Evolutionary conservation across 139 green algal species (phyloP), one percentile per base, ranked within the genome.

Genomic region (Deuterostichococcus epilithicus): DNA sequence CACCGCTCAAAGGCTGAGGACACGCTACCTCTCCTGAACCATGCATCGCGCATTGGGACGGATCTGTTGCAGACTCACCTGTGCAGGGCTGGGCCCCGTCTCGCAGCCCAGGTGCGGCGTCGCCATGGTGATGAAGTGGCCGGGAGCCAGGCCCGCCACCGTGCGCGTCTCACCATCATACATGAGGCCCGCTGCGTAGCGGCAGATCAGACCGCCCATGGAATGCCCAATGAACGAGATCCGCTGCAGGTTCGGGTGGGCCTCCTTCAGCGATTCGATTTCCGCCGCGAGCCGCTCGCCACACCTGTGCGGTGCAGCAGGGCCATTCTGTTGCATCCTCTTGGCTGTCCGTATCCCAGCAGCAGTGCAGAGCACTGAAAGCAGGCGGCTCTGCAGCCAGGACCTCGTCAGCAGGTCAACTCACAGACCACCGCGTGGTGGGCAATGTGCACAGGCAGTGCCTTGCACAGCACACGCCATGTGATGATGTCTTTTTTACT

Each of bases 31-130:
- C n/a, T n/a, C n/a, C n/a, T n/a, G n/a, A n/a, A n/a, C n/a, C n/a
- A n/a, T n/a, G n/a, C n/a, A n/a, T n/a, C n/a, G n/a, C n/a, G n/a
- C n/a, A n/a, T n/a, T n/a, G n/a, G n/a, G n/a, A n/a, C n/a, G n/a
- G n/a, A n/a, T n/a, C n/a, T n/a, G n/a, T 30, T 32, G 44, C 37
- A 75, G 52, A 6, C n/a, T 25, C 37, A 94, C 87, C 86, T 95
- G 88, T 5, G 89, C 80, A 6, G 88, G 70, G 20, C 84, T 80
- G 30, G 20, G n/a, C 5, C 86, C 75, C 2, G 70, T 81, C 35
- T 91, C 87, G 76, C 90, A 96, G 15, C 92, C 93, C 63, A 92
- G 68, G 80, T 97, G 92, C 0, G 93, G 93, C 0, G 92, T 94
- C 20, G 92, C 92, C 47, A 97, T 73, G 0, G 82, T 88, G 22